Evolutionary conservation across 257 asterid genomes (phyloP).

Genomic region (Lithospermum erythrorhizon): DNA sequence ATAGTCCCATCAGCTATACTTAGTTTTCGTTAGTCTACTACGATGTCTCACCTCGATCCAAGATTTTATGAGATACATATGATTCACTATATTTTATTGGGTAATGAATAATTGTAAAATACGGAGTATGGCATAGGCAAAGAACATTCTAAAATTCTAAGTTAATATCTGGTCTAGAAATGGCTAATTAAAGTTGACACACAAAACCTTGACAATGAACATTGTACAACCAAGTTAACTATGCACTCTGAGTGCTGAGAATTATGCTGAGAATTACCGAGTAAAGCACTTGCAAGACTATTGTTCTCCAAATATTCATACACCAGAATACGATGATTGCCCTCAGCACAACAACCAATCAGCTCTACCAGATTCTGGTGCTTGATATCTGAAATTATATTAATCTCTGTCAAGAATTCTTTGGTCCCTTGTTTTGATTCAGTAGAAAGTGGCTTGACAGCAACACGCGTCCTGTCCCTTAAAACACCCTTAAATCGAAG

Average conservation of each 20-base stretch:
- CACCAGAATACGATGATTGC: conserved; percentile 43
- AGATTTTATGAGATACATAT: neutral
- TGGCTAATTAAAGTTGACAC: neutral
- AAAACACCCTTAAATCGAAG: conserved; percentile 49
- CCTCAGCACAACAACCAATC: conserved; percentile 73
- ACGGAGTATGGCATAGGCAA: too few species aligned
- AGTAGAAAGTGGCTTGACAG: conserved; percentile 68
- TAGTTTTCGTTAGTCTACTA: neutral
- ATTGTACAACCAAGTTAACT: neutral
- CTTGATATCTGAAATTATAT: conserved; percentile 43
- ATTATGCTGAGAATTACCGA: conserved; percentile 40
- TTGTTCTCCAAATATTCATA: conserved; percentile 79
- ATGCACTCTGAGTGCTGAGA: conserved; percentile 1
- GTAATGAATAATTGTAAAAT: too few species aligned
- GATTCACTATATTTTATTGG: too few species aligned
- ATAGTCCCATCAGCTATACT: too few species aligned
- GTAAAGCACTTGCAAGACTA: conserved; percentile 65
- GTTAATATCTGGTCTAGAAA: too few species aligned
- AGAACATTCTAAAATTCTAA: too few species aligned
- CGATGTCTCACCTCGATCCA: neutral
- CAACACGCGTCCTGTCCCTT: conserved; percentile 68
- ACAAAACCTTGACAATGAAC: neutral
- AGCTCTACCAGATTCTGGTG: conserved; percentile 74
- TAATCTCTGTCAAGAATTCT: conserved; percentile 78
- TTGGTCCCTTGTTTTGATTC: conserved; percentile 65